Base-by-base conservation (phyloP, 148 eudicot genomes). In the Silene latifolia region DNA sequence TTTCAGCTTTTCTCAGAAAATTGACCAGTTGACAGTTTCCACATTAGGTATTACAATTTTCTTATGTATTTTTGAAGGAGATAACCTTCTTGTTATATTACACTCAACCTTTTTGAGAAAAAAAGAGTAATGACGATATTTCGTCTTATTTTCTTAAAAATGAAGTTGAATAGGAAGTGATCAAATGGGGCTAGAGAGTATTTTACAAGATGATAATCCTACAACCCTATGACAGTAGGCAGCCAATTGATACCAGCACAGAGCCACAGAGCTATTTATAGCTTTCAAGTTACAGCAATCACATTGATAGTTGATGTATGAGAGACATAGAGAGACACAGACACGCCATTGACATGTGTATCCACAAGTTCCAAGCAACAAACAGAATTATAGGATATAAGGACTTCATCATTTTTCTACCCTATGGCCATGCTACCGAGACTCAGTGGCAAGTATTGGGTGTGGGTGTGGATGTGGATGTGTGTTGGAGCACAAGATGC, bases 211-310 rank as follows among this genome's bases (percentile, higher is more conserved):
- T 23, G 32, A 61, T 61, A 61, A 25, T 61, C 42, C 64, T 61
- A 61, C 29, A 61, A 61, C 64, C 29, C 64, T 61, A 61, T 8
- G 60, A 35, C 42, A 35, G 42, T 35, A 76, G 10, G 73, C 39
- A 23, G 48, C 29, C 20, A 58, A 23, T 44, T 18, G 4, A 27
- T 20, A 67, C 17, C 12, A 56, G 47, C 15, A 35, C 7, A 54
- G 23, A 73, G 63, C 57, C 12, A n/a, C 19, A 27, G 1, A 27
- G 29, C 29, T 27, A 27, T 27, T 23, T 21, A 27, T 14, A 61
- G 42, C 64, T 63, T 63, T 61, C 65, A 11, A 11, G 29, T 27
- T 21, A 27, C 29, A 27, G 1, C 29, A 1, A 27, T 27, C 29
- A 27, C 29, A 27, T 27, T 27, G 29, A 27, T 27, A 27, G 29